Percentiles rank a stretch among this genome's conserved stretches.
phyloP scores from a whole-genome alignment of 2,329 filamentous ascomycete genomes.

The Xenosphaeropsis pyriputrescens region DNA sequence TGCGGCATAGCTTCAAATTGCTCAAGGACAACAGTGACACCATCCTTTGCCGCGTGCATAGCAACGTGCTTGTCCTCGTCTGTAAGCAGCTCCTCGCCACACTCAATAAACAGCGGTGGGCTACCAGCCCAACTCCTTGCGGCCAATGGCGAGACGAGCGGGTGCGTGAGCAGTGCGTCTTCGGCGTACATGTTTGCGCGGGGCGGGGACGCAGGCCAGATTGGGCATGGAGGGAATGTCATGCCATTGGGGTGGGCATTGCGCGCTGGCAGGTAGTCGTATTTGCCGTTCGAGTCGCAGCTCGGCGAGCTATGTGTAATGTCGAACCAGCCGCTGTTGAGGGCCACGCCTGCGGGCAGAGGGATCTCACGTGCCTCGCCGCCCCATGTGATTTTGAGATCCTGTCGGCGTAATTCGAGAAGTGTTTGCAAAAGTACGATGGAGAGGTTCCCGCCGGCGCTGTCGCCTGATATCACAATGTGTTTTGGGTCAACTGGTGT shows the following conservation, averaged over 20 bases:
- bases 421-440: constrained; percentile 54
- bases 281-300: constrained; percentile 32
- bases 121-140: constrained; percentile 41
- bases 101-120: constrained; percentile 53
- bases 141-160: constrained; percentile 50
- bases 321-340: constrained; percentile 59
- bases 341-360: constrained; percentile 49
- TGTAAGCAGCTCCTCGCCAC: constrained; percentile 57
- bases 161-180: constrained; percentile 43
- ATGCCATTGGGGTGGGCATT: constrained; percentile 14
- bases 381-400: constrained; percentile 40
- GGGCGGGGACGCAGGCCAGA: constrained; percentile 42
- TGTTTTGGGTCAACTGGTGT: constrained; percentile 45
- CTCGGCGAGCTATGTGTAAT: constrained; percentile 48
- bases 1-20: constrained; percentile 76
- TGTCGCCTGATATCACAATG: constrained; percentile 58
- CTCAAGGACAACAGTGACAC: constrained; percentile 48
- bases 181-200: constrained; percentile 37
- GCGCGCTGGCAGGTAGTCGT: constrained; percentile 46
- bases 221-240: constrained; percentile 29
- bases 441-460: constrained; percentile 58
- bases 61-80: constrained; percentile 54
- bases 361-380: constrained; percentile 41
- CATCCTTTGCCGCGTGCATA: constrained; percentile 35
- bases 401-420: constrained; percentile 40